Evolutionary conservation across 257 asterid genomes (phyloP), one percentile per base, ranked within the genome.

Genomic region (Nicotiana knightiana): DNA sequence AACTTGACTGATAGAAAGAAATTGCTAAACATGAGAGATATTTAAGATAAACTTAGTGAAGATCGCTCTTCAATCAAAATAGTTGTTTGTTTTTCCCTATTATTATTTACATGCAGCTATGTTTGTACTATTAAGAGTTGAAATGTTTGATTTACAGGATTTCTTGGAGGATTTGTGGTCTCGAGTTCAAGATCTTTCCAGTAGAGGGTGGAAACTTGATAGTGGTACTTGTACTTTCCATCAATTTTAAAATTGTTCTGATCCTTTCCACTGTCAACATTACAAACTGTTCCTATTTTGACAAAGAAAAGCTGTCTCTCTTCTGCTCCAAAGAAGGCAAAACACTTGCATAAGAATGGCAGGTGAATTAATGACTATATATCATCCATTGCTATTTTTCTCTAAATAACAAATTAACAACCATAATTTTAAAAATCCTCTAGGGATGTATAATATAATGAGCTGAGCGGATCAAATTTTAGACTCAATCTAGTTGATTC

Each of bases 141-240:
- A 28, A 28, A 55, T 59, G 80, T 66, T 82, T 55, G 66, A 65
- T 83, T 78, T 76, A 65, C 86, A 96, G 99, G 99, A 96, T 87
- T 92, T 93, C 89, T 82, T 94, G 93, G 98, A 92, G 91, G 99
- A 96, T 83, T 86, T 94, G 63, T 96, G 98, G 98, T 84, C 90
- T 88, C 88, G 96, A 76, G 84, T 96, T 84, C 98, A 88, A 87
- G 97, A 96, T 86, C 97, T 96, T 86, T 93, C 97, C 77, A 90
- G 77, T 92, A 93, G 91, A 83, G 97, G 92, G 81, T 96, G 99
- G 99, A 96, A 96, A 91, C 90, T 93, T 85, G 97, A 91, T 85
- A 96, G 97, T 76, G 98, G 99, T 96, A 96, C 24, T 81, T 85
- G 82, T 81, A 76, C 57, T 68, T 70, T 77, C 26, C 83, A 62